A percentile compares a stretch with the other conserved stretches of the same genome.
These are phyloP conservation scores for Coemansia sp. DNA, from an alignment of 192 early-diverging fungal genomes.

Conservation along the genomic window DNA sequence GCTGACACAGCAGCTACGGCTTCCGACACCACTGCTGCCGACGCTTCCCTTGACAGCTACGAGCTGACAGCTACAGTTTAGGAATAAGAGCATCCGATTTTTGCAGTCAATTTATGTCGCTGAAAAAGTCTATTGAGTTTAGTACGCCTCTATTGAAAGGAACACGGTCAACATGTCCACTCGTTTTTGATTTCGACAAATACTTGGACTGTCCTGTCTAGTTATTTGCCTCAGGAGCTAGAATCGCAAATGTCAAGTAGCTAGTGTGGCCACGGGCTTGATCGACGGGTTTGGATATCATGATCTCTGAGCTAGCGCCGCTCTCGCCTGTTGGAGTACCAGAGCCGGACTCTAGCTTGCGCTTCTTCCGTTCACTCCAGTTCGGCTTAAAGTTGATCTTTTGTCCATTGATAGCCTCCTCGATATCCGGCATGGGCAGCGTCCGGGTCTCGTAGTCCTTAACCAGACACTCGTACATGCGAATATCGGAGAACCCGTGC, in stretches of 20 bases:
- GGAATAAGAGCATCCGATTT: neutral
- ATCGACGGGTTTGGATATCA: constrained; percentile 64
- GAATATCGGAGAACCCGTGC: constrained; percentile 84
- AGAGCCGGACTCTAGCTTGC: constrained; percentile 18
- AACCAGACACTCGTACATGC: constrained; percentile 93
- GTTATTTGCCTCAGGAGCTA: constrained; percentile 20
- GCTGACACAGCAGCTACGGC: neutral
- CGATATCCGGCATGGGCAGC: constrained; percentile 62
- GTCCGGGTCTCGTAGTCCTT: constrained; percentile 71
- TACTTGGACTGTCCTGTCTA: neutral
- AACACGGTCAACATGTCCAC: neutral
- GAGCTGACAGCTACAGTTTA: neutral
- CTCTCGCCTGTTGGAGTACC: neutral
- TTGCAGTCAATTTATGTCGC: neutral
- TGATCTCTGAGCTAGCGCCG: constrained; percentile 25
- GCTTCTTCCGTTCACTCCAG: constrained; percentile 33
- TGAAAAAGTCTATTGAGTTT: neutral
- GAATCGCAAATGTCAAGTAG: constrained; percentile 86
- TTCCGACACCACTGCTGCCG: no score
- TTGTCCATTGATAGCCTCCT: constrained; percentile 57
- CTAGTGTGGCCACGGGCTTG: constrained; percentile 83
- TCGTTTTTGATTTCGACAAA: neutral
- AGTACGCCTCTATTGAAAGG: neutral
- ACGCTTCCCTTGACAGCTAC: neutral
- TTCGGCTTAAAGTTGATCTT: constrained; percentile 37